Base-by-base conservation (phyloP, 2,329 filamentous ascomycete genomes). In the Chaetomium globosum region DNA sequence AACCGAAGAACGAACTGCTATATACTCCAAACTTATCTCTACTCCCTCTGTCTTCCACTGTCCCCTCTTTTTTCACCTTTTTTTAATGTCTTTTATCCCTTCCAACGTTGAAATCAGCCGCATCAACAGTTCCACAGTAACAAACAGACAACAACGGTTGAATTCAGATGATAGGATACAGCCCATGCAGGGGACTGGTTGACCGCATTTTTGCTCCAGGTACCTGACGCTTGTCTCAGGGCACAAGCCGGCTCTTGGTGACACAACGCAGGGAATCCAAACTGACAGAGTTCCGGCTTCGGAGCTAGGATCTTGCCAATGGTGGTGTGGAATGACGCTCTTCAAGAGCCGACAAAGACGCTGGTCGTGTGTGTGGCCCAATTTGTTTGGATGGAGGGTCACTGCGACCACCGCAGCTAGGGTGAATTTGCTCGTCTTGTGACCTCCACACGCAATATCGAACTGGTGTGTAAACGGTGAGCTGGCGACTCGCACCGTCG, bases 121-220 rank as follows among this genome's bases (percentile, higher is more conserved):
- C 4, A 19, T 19, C 39, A 43, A 43, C 13, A 43, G 39, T 43
- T 16, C 39, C 39, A 6, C 39, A n/a, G 39, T 5, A 43, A 43
- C 39, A 43, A 43, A n/a, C 39, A 19, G 39, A 7, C 16, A n/a
- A n/a, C 16, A n/a, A 43, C 13, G 16, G 16, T 43, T 19, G 16
- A 43, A 43, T 5, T 7, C 39, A 16, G 19, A 43, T 19, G 16
- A 43, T 19, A n/a, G 46, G 46, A 23, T 48, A 10, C 28, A 21
- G 30, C 31, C 16, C 28, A 36, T n/a, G 48, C 16, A 46, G 46
- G 36, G 60, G 28, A 26, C 30, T 26, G 36, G 52, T 23, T 58
- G 61, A 59, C 61, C 61, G 61, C 54, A 63, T 43, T 52, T 63
- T 63, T 59, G 28, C 53, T 23, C 59, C 56, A 59, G 49, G 62